phyloP scores from a whole-genome alignment of 306 rosid species.

The peach (Prunus persica) region DNA sequence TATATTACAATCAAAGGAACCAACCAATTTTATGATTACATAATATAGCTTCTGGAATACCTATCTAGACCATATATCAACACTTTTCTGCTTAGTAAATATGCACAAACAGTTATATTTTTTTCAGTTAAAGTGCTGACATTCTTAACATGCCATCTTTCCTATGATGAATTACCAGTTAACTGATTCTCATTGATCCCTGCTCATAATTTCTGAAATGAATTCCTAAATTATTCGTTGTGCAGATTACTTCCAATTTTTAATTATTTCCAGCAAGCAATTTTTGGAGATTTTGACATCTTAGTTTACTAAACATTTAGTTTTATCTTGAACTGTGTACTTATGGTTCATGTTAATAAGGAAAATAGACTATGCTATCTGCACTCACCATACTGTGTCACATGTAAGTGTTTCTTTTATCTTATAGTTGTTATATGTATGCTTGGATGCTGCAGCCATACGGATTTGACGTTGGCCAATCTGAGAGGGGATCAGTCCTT shows the following conservation, averaged over 20 bases:
- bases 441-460: constrained; percentile 79
- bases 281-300: neutral
- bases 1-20: neutral
- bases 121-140: neutral
- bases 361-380: neutral
- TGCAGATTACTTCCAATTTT: neutral
- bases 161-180: neutral
- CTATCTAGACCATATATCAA: neutral
- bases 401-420: neutral
- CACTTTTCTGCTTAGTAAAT: neutral
- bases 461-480: constrained; percentile 92
- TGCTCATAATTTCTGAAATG: neutral
- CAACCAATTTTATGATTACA: neutral
- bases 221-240: neutral
- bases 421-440: constrained; percentile 16
- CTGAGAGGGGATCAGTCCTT: constrained; percentile 83
- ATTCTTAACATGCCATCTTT: neutral
- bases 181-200: neutral
- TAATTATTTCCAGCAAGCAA: neutral
- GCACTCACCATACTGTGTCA: neutral
- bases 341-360: neutral
- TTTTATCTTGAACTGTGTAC: neutral
- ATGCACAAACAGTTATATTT: neutral
- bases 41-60: neutral
- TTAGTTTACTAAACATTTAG: neutral